Base-by-base conservation (phyloP, 768 basidiomycete species). In the Suillus cothurnatus region DNA sequence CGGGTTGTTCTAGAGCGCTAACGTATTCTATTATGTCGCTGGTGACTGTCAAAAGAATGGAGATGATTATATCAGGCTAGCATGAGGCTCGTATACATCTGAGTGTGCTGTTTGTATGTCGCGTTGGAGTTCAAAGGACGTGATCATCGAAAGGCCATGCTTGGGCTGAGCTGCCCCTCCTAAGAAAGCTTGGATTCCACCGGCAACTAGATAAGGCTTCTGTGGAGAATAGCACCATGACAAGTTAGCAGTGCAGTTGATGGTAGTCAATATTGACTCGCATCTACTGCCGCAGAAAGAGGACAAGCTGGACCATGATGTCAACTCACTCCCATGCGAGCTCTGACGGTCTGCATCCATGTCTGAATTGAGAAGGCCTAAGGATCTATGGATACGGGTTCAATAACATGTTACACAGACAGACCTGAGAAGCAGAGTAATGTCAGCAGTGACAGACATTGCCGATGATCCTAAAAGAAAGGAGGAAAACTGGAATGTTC, bases 381-480 rank as follows among this genome's bases (percentile, higher is more conserved):
- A 80, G 81, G 21, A n/a, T 78, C 76, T 84, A 58, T 80, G 81
- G 21, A n/a, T 78, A 75, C 26, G 68, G 69, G 2, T 63, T 78
- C 36, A 80, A 80, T 17, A 74, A 73, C 49, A 14, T 23, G 7
- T 49, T 49, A 14, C 23, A 49, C 26, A 26, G 49, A 49, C 3
- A 61, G 12, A 47, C 45, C 45, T 47, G 23, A 12, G n/a, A 12
- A n/a, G 12, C n/a, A 23, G 49, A 49, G 23, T 2, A 15, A 26
- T 49, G 26, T 49, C 23, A 49, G 49, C 23, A n/a, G n/a, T 2
- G n/a, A 49, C 5, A 49, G 14, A 49, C 23, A 49, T 49, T 26
- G 5, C 49, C 15, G 14, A 47, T 23, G 21, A 47, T 47, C 45
- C n/a, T 45, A 9, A n/a, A n/a, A 47, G 21, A n/a, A n/a, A 45